Percentiles rank a stretch among this genome's conserved stretches.
Evolutionary conservation across 1,284 basidiomycete genomes (phyloP).

Genomic region (Ustanciosporium gigantosporum): DNA sequence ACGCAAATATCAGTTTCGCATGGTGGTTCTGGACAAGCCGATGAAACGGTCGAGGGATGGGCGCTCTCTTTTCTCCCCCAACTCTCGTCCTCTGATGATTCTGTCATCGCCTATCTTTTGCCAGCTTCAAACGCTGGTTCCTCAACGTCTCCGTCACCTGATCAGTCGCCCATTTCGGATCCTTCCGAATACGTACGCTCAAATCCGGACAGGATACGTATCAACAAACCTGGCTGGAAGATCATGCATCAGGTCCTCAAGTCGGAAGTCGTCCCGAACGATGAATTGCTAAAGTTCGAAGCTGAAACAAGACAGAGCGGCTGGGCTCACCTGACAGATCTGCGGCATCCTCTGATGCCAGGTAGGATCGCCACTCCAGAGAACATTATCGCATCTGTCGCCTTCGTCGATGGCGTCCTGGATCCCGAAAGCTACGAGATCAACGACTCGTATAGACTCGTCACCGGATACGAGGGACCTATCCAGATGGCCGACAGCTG

Average conservation of each 20-base stretch:
- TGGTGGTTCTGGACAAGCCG: conserved; percentile 5
- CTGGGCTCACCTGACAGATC: conserved; percentile 55
- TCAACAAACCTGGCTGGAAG: conserved; percentile 45
- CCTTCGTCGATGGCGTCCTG: conserved; percentile 48
- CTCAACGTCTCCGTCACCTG: neutral
- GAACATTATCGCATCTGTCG: conserved; percentile 53
- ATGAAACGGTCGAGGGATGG: conserved; percentile 24
- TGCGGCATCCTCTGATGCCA: conserved; percentile 50
- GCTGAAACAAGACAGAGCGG: conserved; percentile 49
- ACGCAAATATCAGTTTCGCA: conserved; percentile 24
- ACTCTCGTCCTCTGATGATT: conserved; percentile 10
- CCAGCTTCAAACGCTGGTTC: conserved; percentile 3
- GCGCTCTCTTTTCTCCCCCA: conserved; percentile 34
- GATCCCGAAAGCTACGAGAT: conserved; percentile 47
- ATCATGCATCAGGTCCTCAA: conserved; percentile 50
- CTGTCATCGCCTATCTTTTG: conserved; percentile 30
- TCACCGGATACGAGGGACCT: conserved; percentile 50
- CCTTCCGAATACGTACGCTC: conserved; percentile 33
- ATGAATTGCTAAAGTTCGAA: conserved; percentile 50
- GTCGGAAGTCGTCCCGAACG: conserved; percentile 40
- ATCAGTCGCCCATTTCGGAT: conserved; percentile 7
- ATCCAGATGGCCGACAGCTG: conserved; percentile 44
- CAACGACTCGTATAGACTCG: conserved; percentile 53
- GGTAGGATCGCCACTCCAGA: conserved; percentile 54
- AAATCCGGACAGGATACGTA: conserved; percentile 40